These are phyloP conservation scores for Acacia pycnantha DNA, from an alignment of 331 rosid genomes.

Conservation along the genomic window DNA sequence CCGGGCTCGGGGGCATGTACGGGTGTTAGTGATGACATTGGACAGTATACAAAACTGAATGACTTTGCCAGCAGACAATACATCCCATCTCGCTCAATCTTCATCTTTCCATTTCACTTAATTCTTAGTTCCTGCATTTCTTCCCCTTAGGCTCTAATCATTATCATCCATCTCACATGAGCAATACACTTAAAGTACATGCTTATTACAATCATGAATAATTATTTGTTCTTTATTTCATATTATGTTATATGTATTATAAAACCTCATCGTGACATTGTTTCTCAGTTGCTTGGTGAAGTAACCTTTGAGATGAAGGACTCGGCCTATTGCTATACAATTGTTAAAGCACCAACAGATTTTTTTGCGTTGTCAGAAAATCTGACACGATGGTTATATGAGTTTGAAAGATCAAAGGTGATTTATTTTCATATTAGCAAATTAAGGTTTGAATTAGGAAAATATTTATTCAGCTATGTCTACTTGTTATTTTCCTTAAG, in stretches of 20 bases:
- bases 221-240: neutral
- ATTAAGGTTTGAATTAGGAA: neutral
- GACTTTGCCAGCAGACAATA: neutral
- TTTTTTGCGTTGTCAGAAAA: constrained; percentile 65
- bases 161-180: neutral
- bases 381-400: constrained; percentile 78
- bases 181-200: neutral
- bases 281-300: constrained; percentile 76
- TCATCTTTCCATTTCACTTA: neutral
- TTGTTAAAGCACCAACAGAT: constrained; percentile 62
- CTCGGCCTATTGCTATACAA: constrained; percentile 71
- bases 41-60: neutral
- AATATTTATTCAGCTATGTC: neutral
- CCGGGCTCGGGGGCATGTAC: no score
- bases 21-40: neutral
- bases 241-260: constrained; percentile 9
- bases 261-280: constrained; percentile 21
- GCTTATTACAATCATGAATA: neutral
- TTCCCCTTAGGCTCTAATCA: constrained; percentile 3
- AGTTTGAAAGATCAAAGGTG: constrained; percentile 85
- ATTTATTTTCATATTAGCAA: constrained; percentile 4
- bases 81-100: neutral
- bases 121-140: neutral
- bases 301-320: constrained; percentile 86
- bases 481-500: constrained; percentile 10